Evolutionary conservation across 2,329 filamentous ascomycete species (phyloP), one percentile per base, ranked within the genome.

Genomic region (Atkinsonella hypoxylon): DNA sequence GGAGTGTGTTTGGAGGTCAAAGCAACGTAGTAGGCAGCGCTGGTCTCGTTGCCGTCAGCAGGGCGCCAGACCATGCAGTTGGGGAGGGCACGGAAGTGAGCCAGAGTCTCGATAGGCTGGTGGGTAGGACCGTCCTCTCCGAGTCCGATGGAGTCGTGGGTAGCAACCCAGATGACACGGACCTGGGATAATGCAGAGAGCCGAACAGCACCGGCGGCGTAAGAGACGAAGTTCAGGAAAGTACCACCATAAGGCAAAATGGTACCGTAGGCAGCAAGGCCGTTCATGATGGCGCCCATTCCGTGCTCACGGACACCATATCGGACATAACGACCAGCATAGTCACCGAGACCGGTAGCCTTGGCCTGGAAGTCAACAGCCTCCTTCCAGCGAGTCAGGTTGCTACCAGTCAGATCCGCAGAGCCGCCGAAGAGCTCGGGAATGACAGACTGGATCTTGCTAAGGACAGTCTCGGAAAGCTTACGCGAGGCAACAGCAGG

Each of bases 41-140:
- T 94, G 62, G 87, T 93, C 86, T 98, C 93, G 77, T 97, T 97
- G 65, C 91, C 91, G 66, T 97, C 93, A 63, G 93, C 91, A 60
- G 93, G 93, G 67, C 93, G 90, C 93, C 93, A 97, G 64, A 97
- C 91, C 88, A 97, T 95, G 79, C 86, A 87, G 85, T 98, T 98
- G 67, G 93, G 93, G 61, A 97, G 82, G 58, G 93, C 93, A 70
- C 93, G 91, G 89, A 97, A 97, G 76, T 97, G 93, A 54, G 90
- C 86, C 57, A 97, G 83, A 43, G 89, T 95, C 83, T 98, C 93
- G 62, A 98, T 95, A 70, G 93, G 93, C 81, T 98, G 93, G 76
- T 98, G 93, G 52, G 93, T 98, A 61, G 93, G 91, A 57, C 93
- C 93, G 66, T 98, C 93, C 77, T 98, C 93, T 73, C 93, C 93